Percentiles rank a stretch among this genome's conserved stretches.
Evolutionary conservation across 2,329 filamentous ascomycete species (phyloP).

Genomic region (Pezicula carpinea): DNA sequence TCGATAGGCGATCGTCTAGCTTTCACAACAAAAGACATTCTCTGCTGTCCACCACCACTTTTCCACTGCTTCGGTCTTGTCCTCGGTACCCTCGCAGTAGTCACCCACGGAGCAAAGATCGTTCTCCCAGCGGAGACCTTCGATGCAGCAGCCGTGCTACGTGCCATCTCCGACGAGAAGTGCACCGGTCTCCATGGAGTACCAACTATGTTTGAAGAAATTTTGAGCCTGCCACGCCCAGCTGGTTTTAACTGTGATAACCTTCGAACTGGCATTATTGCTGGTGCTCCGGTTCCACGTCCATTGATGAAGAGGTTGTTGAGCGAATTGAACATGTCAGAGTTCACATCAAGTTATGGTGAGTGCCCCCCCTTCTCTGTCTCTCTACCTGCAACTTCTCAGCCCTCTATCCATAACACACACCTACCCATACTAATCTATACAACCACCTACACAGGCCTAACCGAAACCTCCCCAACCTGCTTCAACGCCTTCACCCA

Average conservation of each 20-base stretch:
- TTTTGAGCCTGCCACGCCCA: conserved; percentile 49
- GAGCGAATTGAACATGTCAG: conserved; percentile 55
- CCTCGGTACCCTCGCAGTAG: conserved; percentile 64
- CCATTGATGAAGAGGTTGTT: conserved; percentile 60
- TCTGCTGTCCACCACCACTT: conserved; percentile 60
- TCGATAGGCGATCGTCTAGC: conserved; percentile 64
- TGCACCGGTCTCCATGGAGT: conserved; percentile 50
- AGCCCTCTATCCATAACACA: background rate
- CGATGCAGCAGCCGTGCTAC: conserved; percentile 51
- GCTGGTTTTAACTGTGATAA: conserved; percentile 20
- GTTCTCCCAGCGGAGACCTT: conserved; percentile 66
- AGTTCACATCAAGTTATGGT: conserved; percentile 45
- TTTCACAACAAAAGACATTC: conserved; percentile 54
- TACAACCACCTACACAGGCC: conserved; percentile 43
- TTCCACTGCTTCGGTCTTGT: conserved; percentile 72
- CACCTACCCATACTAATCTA: background rate
- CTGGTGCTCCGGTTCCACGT: conserved; percentile 58
- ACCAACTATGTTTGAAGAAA: conserved; percentile 69
- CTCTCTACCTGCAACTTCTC: conserved; percentile 4
- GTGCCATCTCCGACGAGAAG: conserved; percentile 45
- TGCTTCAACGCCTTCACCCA: conserved; percentile 77
- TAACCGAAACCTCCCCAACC: conserved; percentile 75
- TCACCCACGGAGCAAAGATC: conserved; percentile 57
- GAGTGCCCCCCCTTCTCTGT: conserved; percentile 2
- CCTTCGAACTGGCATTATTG: conserved; percentile 63